These are phyloP conservation scores for Knoxdaviesia capensis DNA, from an alignment of 2,329 filamentous ascomycete species.

Conservation along the genomic window DNA sequence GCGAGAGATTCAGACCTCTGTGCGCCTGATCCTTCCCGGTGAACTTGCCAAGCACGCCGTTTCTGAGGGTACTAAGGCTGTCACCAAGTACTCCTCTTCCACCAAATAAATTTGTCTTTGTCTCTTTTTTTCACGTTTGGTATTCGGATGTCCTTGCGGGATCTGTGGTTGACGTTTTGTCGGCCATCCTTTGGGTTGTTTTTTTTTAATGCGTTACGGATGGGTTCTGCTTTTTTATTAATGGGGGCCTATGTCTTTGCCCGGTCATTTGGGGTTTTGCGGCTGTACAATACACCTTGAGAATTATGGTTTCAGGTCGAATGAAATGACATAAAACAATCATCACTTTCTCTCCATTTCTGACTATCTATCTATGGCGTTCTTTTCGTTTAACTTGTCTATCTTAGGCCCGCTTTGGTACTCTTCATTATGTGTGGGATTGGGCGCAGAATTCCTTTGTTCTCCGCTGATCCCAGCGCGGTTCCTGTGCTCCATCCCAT, in stretches of 20 bases:
- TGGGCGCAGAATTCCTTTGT: conserved; percentile 74
- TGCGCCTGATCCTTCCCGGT: conserved; percentile 91
- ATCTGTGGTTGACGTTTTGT: conserved; percentile 31
- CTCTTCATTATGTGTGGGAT: conserved; percentile 77
- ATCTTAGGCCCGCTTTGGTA: conserved; percentile 66
- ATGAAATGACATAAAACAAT: conserved; percentile 38
- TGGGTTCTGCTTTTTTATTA: conserved; percentile 27
- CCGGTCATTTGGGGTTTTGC: conserved; percentile 48
- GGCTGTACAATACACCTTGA: conserved; percentile 52
- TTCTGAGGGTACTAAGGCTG: conserved; percentile 98
- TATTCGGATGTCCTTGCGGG: conserved; percentile 21
- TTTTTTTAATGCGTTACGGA: conserved; percentile 59
- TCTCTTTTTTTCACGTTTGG: conserved; percentile 34
- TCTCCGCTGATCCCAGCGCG: conserved; percentile 60
- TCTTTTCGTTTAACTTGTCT: conserved; percentile 4
- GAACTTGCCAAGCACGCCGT: conserved; percentile 99
- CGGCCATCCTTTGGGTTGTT: conserved; percentile 32
- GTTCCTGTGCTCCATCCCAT: conserved; percentile 92
- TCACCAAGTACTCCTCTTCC: conserved; percentile 99
- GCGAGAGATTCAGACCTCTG: conserved; percentile 95
- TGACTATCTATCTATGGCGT: conserved; percentile 1
- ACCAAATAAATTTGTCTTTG: conserved; percentile 62
- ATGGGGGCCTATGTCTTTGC: conserved; percentile 37
- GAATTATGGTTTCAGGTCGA: conserved; percentile 39
- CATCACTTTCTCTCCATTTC: conserved; percentile 7